Base-by-base conservation (phyloP, 208 protist genomes). In the Trypanosoma congolense region DNA sequence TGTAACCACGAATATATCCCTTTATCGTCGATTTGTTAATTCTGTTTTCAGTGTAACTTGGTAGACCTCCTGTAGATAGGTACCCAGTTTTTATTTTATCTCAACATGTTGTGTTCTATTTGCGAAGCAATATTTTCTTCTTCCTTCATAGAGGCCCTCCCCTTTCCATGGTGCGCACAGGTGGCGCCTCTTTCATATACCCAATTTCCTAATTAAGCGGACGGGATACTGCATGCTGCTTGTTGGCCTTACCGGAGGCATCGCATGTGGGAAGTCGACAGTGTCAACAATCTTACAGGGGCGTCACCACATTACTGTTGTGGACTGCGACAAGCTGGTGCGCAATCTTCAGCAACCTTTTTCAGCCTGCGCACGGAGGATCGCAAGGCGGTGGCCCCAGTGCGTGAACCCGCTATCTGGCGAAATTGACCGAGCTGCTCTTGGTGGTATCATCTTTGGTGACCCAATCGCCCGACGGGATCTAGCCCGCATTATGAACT, bases 241-340 rank as follows among this genome's bases (percentile, higher is more conserved):
- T 16, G 84, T 96, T 43, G 90, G 90, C 16, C 74, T 96, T 22
- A 96, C 90, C 4, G 90, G 90, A 30, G 90, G 90, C n/a, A 96
- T 96, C 47, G 87, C 90, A 6, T 92, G 83, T 56, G 90, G 90
- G 28, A 96, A 96, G 72, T 92, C 80, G 4, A 87, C 79, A n/a
- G 87, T 93, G 14, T 85, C 70, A n/a, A 24, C 33, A 4, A 24
- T 83, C 2, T 65, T 96, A 4, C 21, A 30, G 5, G 63, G 81
- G 8, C 61, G 77, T 18, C 56, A 90, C 55, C 38, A 79, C 44
- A 71, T 87, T 8, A 50, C 54, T 43, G 77, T 96, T 30, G 88
- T 96, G 38, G 90, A 96, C 59, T 73, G 79, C 0, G 90, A 96
- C 40, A 40, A 42, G 14, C 66, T 95, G 4, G 85, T 90, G 31